phyloP scores from a whole-genome alignment of 495 filamentous ascomycete genomes.

The Wilcoxina mikolae region DNA sequence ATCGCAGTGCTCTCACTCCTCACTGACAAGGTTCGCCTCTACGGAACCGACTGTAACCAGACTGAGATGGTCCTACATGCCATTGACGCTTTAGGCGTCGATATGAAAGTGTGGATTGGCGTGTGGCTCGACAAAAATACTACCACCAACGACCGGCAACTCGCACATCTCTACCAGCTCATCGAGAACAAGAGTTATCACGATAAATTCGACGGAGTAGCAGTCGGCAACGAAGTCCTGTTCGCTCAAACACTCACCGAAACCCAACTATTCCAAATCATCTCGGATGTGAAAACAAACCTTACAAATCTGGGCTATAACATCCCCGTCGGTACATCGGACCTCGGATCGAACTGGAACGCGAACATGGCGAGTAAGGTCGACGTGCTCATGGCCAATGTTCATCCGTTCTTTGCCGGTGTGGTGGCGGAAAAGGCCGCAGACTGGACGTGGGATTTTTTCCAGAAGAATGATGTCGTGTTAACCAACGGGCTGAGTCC shows the following conservation, averaged over 20 bases:
- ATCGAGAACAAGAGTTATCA: constrained; percentile 49
- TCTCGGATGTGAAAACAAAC: constrained; percentile 54
- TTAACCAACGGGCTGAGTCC: constrained; percentile 41
- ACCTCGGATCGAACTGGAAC: constrained; percentile 84
- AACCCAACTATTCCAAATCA: constrained; percentile 45
- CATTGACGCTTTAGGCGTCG: constrained; percentile 55
- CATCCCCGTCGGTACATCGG: constrained; percentile 72
- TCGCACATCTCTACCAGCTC: constrained; percentile 65
- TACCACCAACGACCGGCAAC: constrained; percentile 69
- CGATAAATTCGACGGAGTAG: constrained; percentile 63
- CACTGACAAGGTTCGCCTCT: constrained; percentile 76
- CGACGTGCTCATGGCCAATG: constrained; percentile 89
- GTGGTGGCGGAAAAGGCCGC: constrained; percentile 52
- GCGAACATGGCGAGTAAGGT: constrained; percentile 46
- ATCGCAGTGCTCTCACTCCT: constrained; percentile 82
- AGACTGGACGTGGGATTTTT: constrained; percentile 75
- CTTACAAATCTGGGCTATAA: constrained; percentile 49
- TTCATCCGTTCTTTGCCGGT: constrained; percentile 93
- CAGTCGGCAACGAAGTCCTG: constrained; percentile 89
- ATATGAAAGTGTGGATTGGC: constrained; percentile 86
- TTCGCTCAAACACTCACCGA: constrained; percentile 62
- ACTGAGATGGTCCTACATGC: constrained; percentile 86
- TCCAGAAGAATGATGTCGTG: constrained; percentile 47
- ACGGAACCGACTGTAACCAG: constrained; percentile 96
- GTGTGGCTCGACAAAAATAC: constrained; percentile 82